A percentile compares a stretch with the other conserved stretches of the same genome.
Conservation (phyloP, 345 rosid species). For the Anastatica hierochuntica region DNA sequence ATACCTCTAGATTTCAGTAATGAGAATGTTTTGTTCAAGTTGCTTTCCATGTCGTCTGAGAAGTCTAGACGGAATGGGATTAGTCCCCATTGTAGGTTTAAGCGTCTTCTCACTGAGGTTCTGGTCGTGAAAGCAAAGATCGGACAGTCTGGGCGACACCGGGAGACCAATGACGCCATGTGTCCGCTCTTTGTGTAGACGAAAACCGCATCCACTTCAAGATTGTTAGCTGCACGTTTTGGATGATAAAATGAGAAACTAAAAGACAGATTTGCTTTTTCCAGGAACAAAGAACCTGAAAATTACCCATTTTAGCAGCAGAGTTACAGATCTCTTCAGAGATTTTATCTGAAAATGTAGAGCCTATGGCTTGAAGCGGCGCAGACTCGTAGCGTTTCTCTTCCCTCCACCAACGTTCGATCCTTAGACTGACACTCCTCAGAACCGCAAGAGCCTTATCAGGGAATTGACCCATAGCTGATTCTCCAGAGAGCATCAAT, state of each 20-base stretch:
- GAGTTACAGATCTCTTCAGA: slow-evolving; percentile 96
- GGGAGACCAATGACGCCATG: slow-evolving; percentile 88
- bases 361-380: slow-evolving; percentile 61
- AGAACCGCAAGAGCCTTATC: slow-evolving; percentile 92
- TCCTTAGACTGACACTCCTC: slow-evolving; percentile 85
- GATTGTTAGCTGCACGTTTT: slow-evolving; percentile 70
- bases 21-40: slow-evolving; percentile 84
- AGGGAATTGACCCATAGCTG: slow-evolving; percentile 99
- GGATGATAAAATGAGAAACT: not conserved
- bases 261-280: not conserved
- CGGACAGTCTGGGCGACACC: slow-evolving; percentile 98
- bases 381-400: slow-evolving; percentile 75
- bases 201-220: slow-evolving; percentile 85
- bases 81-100: slow-evolving; percentile 96
- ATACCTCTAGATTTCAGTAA: slow-evolving; percentile 93
- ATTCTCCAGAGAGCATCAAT: slow-evolving; percentile 97
- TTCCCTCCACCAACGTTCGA: slow-evolving; percentile 99
- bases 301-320: slow-evolving; percentile 97
- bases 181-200: slow-evolving; percentile 89
- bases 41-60: slow-evolving; percentile 89
- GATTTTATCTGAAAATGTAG: slow-evolving; percentile 60
- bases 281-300: not conserved
- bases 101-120: slow-evolving; percentile 69
- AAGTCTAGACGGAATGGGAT: slow-evolving; percentile 95
- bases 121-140: slow-evolving; percentile 85